A percentile compares a stretch with the other conserved stretches of the same genome.
Evolutionary conservation across 2,329 filamentous ascomycete genomes (phyloP).

Genomic region (Colletotrichum orbiculare): DNA sequence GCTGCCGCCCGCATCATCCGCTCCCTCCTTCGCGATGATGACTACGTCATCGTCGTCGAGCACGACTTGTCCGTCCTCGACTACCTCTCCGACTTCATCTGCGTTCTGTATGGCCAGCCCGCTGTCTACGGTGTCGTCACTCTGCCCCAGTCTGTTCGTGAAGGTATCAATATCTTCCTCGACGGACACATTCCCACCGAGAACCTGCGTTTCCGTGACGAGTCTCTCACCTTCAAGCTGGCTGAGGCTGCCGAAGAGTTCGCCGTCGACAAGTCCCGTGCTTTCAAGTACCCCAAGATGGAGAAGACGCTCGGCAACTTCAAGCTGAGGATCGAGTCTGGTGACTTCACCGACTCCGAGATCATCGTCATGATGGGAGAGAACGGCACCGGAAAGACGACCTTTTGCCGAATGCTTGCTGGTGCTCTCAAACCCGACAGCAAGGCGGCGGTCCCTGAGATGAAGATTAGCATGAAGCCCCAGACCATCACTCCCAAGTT

Average conservation of each 20-base stretch:
- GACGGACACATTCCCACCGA: conserved; percentile 98
- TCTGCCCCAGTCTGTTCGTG: conserved; percentile 92
- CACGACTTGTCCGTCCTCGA: conserved; percentile 99
- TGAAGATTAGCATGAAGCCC: conserved; percentile 99
- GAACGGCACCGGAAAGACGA: conserved; percentile 99
- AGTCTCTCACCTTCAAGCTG: conserved; percentile 95
- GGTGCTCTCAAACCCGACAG: conserved; percentile 93
- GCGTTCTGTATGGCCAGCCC: conserved; percentile 94
- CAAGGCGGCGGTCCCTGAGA: conserved; percentile 81
- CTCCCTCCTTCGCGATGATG: conserved; percentile 85
- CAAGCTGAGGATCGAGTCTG: conserved; percentile 82
- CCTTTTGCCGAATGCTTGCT: conserved; percentile 95
- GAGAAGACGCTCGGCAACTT: conserved; percentile 93
- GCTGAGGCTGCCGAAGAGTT: conserved; percentile 91
- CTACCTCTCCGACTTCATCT: conserved; percentile 98
- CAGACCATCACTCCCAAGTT: conserved; percentile 99
- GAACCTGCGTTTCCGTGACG: conserved; percentile 97
- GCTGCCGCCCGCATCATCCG: conserved; percentile 93
- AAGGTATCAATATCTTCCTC: conserved; percentile 99
- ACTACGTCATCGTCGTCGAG: conserved; percentile 99
- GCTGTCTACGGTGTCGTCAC: conserved; percentile 98
- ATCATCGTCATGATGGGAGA: conserved; percentile 99
- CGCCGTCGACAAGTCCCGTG: conserved; percentile 83
- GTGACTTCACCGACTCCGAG: conserved; percentile 96
- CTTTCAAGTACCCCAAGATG: conserved; percentile 90